Conservation (phyloP, 495 filamentous ascomycete species). For the Platismatia glauca region DNA sequence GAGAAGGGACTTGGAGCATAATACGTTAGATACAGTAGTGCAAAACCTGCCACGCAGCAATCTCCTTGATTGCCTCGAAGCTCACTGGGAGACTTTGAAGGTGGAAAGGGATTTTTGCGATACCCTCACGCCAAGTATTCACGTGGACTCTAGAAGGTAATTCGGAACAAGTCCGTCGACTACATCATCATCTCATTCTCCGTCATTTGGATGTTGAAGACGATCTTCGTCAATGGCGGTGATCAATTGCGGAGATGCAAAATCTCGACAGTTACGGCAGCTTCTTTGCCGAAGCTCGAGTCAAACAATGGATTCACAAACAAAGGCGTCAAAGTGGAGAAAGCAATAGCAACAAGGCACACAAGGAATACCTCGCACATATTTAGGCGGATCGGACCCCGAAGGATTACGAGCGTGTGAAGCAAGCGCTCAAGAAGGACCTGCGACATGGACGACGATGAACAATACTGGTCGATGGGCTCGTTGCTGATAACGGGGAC, state of each 20-base stretch:
- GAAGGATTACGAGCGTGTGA: conserved; percentile 14
- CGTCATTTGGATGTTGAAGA: conserved; percentile 9
- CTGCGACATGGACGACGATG: conserved; percentile 11
- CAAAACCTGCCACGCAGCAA: neutral
- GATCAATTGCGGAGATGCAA: conserved; percentile 12
- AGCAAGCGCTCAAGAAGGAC: conserved; percentile 14
- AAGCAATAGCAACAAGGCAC: conserved; percentile 13
- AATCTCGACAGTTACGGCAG: conserved; percentile 5
- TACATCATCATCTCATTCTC: conserved; percentile 15
- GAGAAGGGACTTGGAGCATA: neutral
- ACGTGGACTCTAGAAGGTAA: no score
- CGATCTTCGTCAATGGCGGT: conserved; percentile 10
- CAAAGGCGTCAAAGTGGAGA: conserved; percentile 10
- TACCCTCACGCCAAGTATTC: no score
- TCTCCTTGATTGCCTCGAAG: neutral
- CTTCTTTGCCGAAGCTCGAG: conserved; percentile 14
- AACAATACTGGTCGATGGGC: conserved; percentile 12
- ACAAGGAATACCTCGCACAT: conserved; percentile 15
- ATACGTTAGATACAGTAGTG: neutral
- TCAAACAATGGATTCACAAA: conserved; percentile 10
- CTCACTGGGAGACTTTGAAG: neutral
- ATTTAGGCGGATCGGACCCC: conserved; percentile 13
- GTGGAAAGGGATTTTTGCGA: neutral
- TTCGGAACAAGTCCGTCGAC: conserved; percentile 12
- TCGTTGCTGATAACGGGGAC: conserved; percentile 9